A percentile compares a stretch with the other conserved stretches of the same genome.
These are phyloP conservation scores for Ascochyta rabiei DNA, from an alignment of 2,329 filamentous ascomycete genomes.

Conservation along the genomic window DNA sequence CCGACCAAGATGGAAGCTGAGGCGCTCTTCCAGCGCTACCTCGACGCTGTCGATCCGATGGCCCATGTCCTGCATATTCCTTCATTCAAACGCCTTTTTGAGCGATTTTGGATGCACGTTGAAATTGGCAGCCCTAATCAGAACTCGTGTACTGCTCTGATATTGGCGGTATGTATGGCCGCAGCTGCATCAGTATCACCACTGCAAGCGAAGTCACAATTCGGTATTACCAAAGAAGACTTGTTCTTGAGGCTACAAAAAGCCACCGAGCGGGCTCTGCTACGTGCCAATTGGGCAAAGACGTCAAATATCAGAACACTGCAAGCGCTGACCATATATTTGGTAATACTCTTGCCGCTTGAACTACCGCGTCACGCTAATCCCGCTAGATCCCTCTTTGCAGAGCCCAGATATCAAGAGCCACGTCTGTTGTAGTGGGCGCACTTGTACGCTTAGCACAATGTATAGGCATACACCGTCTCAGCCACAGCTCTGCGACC, in stretches of 20 bases:
- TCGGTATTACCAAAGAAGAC: conserved; percentile 47
- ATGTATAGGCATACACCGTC: conserved; percentile 47
- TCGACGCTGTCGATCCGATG: conserved; percentile 45
- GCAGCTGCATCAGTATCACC: conserved; percentile 46
- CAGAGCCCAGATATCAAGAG: conserved; percentile 46
- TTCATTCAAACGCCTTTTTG: conserved; percentile 46
- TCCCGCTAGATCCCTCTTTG: conserved; percentile 42
- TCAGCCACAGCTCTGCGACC: conserved; percentile 42
- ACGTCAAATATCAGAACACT: conserved; percentile 48
- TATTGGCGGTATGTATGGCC: conserved; percentile 47
- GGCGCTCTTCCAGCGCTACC: conserved; percentile 42
- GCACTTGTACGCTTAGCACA: conserved; percentile 47
- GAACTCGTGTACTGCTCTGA: conserved; percentile 46
- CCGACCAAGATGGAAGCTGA: conserved; percentile 46
- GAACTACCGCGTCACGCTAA: conserved; percentile 13
- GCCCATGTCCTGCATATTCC: conserved; percentile 48
- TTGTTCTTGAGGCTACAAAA: conserved; percentile 44
- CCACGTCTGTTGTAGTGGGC: conserved; percentile 47
- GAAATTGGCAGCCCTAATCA: conserved; percentile 45
- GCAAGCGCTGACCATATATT: conserved; percentile 46
- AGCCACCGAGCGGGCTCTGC: conserved; percentile 45
- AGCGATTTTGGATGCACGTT: conserved; percentile 46
- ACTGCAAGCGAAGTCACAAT: conserved; percentile 47
- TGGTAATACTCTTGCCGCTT: conserved; percentile 26
- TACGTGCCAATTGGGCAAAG: conserved; percentile 47